phyloP scores from a whole-genome alignment of 2,329 filamentous ascomycete species.

The Hypoxylon sp. region DNA sequence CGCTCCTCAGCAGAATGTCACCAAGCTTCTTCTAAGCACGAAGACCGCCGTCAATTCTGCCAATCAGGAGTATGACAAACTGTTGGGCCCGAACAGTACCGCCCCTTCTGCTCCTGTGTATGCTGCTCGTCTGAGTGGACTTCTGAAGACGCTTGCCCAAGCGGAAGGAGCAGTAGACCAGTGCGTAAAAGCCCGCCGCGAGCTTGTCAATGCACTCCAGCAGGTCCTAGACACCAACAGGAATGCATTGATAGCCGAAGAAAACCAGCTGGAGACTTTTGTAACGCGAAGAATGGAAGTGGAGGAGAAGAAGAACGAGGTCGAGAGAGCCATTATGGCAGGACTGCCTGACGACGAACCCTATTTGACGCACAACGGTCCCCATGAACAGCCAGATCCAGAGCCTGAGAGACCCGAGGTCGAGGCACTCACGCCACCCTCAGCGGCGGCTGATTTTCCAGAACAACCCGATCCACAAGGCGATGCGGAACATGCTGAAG shows the following conservation, averaged over 20 bases:
- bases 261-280: constrained; percentile 74
- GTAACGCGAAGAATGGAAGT: constrained; percentile 76
- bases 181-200: constrained; percentile 85
- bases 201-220: constrained; percentile 83
- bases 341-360: constrained; percentile 74
- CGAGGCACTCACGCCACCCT: constrained; percentile 88
- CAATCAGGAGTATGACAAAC: constrained; percentile 85
- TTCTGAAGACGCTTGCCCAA: constrained; percentile 89
- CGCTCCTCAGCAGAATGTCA: constrained; percentile 77
- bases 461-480: constrained; percentile 40
- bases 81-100: constrained; percentile 77
- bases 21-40: constrained; percentile 77
- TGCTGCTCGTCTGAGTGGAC: constrained; percentile 86
- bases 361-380: constrained; percentile 62
- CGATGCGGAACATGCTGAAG: constrained; percentile 43
- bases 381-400: constrained; percentile 61
- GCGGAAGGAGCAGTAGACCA: constrained; percentile 92
- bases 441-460: constrained; percentile 56
- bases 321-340: constrained; percentile 92
- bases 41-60: constrained; percentile 78
- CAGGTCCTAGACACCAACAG: constrained; percentile 83
- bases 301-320: constrained; percentile 85
- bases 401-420: constrained; percentile 83
- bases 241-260: constrained; percentile 76
- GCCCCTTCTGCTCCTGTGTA: constrained; percentile 89